These are phyloP conservation scores for Hemisphaericaspora subhashii DNA, from an alignment of 1,139 yeast species.

Conservation along the genomic window DNA sequence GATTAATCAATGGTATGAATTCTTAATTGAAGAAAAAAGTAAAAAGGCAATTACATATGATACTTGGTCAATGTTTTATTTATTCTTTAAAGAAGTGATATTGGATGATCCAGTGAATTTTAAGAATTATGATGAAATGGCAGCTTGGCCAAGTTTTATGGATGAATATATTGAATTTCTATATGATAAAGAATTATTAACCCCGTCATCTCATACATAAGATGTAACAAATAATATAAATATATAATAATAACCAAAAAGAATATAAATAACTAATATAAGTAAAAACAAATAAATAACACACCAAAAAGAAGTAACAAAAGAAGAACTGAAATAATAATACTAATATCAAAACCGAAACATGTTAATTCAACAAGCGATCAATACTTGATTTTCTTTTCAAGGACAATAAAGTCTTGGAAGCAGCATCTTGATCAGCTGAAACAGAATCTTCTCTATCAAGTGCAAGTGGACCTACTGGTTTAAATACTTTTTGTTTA, in stretches of 20 bases:
- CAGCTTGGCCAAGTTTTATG: constrained; percentile 89
- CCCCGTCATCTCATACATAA: background rate
- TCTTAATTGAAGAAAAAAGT: constrained; percentile 35
- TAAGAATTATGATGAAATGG: constrained; percentile 66
- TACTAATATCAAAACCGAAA: constrained; percentile 1
- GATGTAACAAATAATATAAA: background rate
- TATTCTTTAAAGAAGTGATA: constrained; percentile 57
- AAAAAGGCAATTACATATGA: constrained; percentile 60
- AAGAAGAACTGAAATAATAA: background rate
- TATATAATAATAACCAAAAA: constrained; percentile 13
- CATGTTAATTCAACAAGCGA: constrained; percentile 34
- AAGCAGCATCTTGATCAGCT: constrained; percentile 34
- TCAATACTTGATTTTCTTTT: constrained; percentile 43
- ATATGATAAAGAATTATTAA: constrained; percentile 28
- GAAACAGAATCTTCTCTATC: constrained; percentile 9
- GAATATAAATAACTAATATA: constrained; percentile 7
- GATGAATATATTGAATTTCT: constrained; percentile 78
- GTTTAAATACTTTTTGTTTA: constrained; percentile 24
- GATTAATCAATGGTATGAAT: constrained; percentile 55
- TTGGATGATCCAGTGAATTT: constrained; percentile 49
- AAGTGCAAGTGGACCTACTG: constrained; percentile 8
- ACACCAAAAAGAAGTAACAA: background rate
- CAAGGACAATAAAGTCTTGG: constrained; percentile 43
- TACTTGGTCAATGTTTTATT: constrained; percentile 81
- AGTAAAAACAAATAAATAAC: constrained; percentile 13